These are phyloP conservation scores for Russula earlei DNA, from an alignment of 768 basidiomycete genomes.

Conservation along the genomic window DNA sequence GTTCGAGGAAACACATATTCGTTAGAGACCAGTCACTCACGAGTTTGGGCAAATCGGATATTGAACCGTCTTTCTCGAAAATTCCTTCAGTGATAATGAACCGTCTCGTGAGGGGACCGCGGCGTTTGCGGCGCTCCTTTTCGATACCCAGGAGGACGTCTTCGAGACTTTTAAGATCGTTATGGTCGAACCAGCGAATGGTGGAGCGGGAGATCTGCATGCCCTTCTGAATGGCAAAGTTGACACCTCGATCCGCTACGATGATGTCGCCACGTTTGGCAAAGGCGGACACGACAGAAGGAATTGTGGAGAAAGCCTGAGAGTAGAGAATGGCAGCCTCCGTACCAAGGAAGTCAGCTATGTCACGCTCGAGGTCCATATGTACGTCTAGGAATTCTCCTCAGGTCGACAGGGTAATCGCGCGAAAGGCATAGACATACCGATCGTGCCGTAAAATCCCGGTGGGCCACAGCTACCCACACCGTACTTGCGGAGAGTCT, in stretches of 20 bases:
- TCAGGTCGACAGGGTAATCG: background rate
- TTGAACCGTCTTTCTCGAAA: constrained; percentile 88
- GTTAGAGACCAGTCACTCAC: constrained; percentile 40
- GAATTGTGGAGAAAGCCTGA: constrained; percentile 85
- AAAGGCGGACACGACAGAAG: constrained; percentile 94
- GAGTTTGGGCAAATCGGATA: constrained; percentile 86
- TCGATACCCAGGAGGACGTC: constrained; percentile 75
- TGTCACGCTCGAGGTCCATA: constrained; percentile 76
- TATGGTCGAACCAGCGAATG: constrained; percentile 94
- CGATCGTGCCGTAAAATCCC: constrained; percentile 94
- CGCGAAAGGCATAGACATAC: constrained; percentile 35
- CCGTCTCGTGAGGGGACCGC: constrained; percentile 70
- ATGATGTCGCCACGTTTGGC: constrained; percentile 97
- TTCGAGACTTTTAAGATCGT: constrained; percentile 85
- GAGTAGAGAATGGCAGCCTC: constrained; percentile 89
- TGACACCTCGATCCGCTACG: constrained; percentile 95
- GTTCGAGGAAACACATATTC: background rate
- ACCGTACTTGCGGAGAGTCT: constrained; percentile 80
- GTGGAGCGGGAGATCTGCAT: constrained; percentile 88
- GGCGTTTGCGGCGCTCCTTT: constrained; percentile 82
- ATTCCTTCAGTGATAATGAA: constrained; percentile 98
- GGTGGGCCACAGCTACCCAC: constrained; percentile 93
- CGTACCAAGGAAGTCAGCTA: constrained; percentile 84
- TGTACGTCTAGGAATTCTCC: constrained; percentile 65
- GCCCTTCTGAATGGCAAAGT: constrained; percentile 93